These are phyloP conservation scores for Actinidia chinensis DNA, from an alignment of 179 eudicot species.

Conservation along the genomic window DNA sequence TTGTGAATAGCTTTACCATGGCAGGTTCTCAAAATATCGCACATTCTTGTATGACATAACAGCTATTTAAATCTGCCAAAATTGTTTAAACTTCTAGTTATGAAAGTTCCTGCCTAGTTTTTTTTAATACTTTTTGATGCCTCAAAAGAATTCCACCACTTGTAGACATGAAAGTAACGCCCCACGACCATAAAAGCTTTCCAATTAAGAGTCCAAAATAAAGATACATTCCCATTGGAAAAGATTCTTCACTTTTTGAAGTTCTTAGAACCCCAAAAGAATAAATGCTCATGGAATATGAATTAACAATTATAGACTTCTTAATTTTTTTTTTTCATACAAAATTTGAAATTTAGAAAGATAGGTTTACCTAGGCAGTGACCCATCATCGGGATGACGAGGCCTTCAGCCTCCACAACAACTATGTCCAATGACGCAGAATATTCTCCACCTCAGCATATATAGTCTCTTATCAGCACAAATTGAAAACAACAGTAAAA, in stretches of 20 bases:
- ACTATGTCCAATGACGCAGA: conserved; percentile 69
- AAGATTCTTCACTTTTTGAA: neutral
- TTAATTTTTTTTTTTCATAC: neutral
- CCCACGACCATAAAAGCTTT: too few species aligned
- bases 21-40: too few species aligned
- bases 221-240: neutral
- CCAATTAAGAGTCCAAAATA: neutral
- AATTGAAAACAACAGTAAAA: neutral
- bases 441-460: conserved; percentile 57
- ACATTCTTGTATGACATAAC: neutral
- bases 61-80: neutral
- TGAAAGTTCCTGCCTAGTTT: neutral
- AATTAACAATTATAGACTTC: neutral
- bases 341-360: neutral
- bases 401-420: conserved; percentile 73
- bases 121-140: conserved; percentile 7
- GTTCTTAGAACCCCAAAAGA: neutral
- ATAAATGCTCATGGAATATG: conserved; percentile 13
- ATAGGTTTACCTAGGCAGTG: conserved; percentile 40
- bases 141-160: neutral
- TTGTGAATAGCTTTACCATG: neutral
- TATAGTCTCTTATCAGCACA: neutral
- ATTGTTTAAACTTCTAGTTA: neutral
- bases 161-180: neutral
- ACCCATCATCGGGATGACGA: conserved; percentile 63